Conservation (phyloP, 768 basidiomycete genomes). For the Kwoniella sp. region DNA sequence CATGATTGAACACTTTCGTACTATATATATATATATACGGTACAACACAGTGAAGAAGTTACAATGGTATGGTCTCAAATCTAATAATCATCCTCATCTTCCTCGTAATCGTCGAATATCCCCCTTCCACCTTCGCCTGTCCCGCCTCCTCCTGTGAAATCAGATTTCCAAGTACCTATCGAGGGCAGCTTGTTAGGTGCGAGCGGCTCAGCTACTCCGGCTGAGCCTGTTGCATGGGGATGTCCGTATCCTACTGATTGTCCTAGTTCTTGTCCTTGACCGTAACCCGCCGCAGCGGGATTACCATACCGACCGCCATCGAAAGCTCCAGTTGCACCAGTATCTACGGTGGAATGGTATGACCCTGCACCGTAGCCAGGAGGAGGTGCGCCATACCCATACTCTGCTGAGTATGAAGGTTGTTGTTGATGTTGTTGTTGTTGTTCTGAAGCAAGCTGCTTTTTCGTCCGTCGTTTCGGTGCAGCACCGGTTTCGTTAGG, state of each 20-base stretch:
- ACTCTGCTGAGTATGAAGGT: too few relatives aligned
- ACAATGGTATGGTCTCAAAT: too few relatives aligned
- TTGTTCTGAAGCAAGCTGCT: constrained; percentile 10
- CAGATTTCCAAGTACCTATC: constrained; percentile 40
- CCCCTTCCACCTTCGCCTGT: constrained; percentile 55
- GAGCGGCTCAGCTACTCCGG: not conserved
- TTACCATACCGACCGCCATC: not conserved
- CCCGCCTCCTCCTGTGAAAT: constrained; percentile 53
- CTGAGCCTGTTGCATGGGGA: not conserved
- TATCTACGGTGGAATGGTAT: not conserved
- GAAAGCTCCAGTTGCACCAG: not conserved
- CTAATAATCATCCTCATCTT: constrained; percentile 55
- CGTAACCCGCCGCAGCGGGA: not conserved
- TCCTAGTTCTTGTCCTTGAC: not conserved
- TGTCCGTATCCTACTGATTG: constrained; percentile 1
- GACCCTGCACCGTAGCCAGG: constrained; percentile 6
- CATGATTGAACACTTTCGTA: too few relatives aligned
- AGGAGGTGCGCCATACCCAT: not conserved
- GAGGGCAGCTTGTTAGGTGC: constrained; percentile 23
- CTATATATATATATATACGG: too few relatives aligned
- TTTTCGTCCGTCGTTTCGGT: constrained; percentile 28
- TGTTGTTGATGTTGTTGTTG: not conserved
- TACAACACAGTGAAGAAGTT: not conserved
- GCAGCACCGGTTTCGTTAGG: constrained; percentile 13
- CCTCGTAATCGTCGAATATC: constrained; percentile 55